These are phyloP conservation scores for Spergularia bocconei DNA, from an alignment of 148 eudicot species.

Conservation along the genomic window DNA sequence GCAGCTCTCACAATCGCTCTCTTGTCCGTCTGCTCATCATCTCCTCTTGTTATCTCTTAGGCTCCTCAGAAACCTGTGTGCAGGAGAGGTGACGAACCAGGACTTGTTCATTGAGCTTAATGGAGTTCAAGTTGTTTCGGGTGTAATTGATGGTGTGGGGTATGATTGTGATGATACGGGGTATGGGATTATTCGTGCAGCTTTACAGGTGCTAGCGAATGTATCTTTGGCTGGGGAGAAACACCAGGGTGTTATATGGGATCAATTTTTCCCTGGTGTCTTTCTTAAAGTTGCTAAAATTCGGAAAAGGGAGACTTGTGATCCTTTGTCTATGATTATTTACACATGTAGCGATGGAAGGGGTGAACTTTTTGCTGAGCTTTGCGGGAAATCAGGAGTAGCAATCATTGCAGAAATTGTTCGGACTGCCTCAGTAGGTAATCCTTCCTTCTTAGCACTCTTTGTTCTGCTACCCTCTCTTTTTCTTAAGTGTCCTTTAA, in stretches of 20 bases:
- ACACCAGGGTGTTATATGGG: constrained; percentile 66
- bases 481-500: background rate
- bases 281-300: constrained; percentile 54
- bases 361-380: constrained; percentile 31
- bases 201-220: constrained; percentile 79
- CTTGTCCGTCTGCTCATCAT: constrained; percentile 29
- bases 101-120: constrained; percentile 50
- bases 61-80: constrained; percentile 82
- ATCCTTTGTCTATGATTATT: constrained; percentile 75
- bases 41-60: constrained; percentile 55
- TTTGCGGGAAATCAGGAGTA: constrained; percentile 49
- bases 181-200: constrained; percentile 44
- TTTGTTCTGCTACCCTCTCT: background rate
- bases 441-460: background rate
- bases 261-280: constrained; percentile 42
- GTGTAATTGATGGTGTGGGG: constrained; percentile 26
- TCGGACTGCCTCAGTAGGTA: constrained; percentile 64
- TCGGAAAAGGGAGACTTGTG: constrained; percentile 57
- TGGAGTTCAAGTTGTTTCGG: constrained; percentile 50
- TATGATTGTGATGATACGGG: constrained; percentile 36
- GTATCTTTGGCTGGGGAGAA: constrained; percentile 66
- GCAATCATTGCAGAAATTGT: constrained; percentile 48
- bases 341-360: constrained; percentile 58
- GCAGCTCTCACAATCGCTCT: constrained; percentile 40
- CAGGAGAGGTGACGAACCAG: constrained; percentile 66